Base-by-base conservation (phyloP, 768 basidiomycete genomes). In the Pleurotus ostreatus region DNA sequence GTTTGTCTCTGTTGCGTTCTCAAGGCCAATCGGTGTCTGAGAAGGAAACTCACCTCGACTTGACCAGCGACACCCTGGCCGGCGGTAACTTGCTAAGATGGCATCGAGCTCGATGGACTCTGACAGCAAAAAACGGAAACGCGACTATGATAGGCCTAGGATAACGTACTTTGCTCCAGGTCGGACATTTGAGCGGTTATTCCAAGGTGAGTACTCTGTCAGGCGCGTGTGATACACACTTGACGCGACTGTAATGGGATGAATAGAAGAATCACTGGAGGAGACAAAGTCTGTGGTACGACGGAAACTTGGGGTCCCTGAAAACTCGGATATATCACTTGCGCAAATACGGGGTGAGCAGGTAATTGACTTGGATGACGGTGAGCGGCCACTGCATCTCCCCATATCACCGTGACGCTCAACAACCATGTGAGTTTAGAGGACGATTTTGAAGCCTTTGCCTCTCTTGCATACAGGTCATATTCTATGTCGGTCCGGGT, bases 401-500 rank as follows among this genome's bases (percentile, higher is more conserved):
- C 16, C 18, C 46, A 25, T 20, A 11, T 47, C 15, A 20, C 13
- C 15, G 18, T 23, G 46, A 15, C 13, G 16, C 46, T 7, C 13
- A 47, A 6, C 23, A 5, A 25, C 18, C n/a, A 15, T n/a, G 11
- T 12, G 15, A 56, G 41, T 59, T 8, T 60, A 92, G 90, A 89
- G 44, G 89, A 87, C 39, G 90, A 92, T 67, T 92, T 90, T 59
- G 84, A 86, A 54, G 89, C 88, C 1, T 89, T 92, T 67, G 68
- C 71, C 56, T 71, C 78, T 12, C 68, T 80, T 38, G 73, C 82
- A 18, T 70, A 68, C n/a, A n/a, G n/a, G n/a, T n/a, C n/a, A n/a
- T n/a, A n/a, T n/a, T n/a, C n/a, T n/a, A n/a, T 53, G 51, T 53
- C 13, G 55, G 68, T 18, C 67, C 72, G 2, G 65, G 74, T 49